A percentile compares a stretch with the other conserved stretches of the same genome.
These are phyloP conservation scores for Cercophora sp. DNA, from an alignment of 495 filamentous ascomycete genomes.

Conservation along the genomic window DNA sequence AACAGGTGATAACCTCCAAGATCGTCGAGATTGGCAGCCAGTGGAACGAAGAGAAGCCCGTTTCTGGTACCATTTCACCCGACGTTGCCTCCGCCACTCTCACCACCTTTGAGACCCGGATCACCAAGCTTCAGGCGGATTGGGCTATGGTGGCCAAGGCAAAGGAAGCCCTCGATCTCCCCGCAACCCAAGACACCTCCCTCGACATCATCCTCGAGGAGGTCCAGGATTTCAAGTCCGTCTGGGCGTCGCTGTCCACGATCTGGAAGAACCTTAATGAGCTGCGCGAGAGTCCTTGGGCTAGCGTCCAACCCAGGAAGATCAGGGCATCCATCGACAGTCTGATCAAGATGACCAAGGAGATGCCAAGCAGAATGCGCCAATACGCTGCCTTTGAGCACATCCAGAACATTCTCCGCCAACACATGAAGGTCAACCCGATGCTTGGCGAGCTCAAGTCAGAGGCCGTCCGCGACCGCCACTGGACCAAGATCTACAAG, in stretches of 20 bases:
- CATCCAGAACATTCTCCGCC: conserved; percentile 84
- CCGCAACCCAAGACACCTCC: conserved; percentile 68
- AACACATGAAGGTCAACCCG: conserved; percentile 82
- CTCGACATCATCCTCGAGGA: conserved; percentile 84
- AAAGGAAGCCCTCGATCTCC: conserved; percentile 91
- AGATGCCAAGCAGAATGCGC: conserved; percentile 98
- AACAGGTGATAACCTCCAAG: conserved; percentile 82
- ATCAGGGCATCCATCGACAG: conserved; percentile 82
- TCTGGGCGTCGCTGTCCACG: conserved; percentile 89
- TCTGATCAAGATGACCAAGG: conserved; percentile 95
- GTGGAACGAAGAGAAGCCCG: conserved; percentile 95
- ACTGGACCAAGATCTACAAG: conserved; percentile 98
- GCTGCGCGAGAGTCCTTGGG: conserved; percentile 86
- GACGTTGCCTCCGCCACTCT: conserved; percentile 79
- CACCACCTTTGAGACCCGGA: conserved; percentile 70
- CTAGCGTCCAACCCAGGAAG: conserved; percentile 87
- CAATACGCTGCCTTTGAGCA: conserved; percentile 99
- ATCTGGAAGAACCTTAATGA: conserved; percentile 98
- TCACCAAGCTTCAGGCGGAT: conserved; percentile 78
- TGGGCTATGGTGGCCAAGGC: conserved; percentile 92
- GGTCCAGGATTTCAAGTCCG: conserved; percentile 97
- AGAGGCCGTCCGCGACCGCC: conserved; percentile 89
- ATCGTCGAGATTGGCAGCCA: conserved; percentile 73
- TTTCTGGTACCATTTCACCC: conserved; percentile 88
- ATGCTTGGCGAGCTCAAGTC: conserved; percentile 90